Evolutionary conservation across 1,284 basidiomycete species (phyloP).

Genomic region (Ceratobasidium sp.): DNA sequence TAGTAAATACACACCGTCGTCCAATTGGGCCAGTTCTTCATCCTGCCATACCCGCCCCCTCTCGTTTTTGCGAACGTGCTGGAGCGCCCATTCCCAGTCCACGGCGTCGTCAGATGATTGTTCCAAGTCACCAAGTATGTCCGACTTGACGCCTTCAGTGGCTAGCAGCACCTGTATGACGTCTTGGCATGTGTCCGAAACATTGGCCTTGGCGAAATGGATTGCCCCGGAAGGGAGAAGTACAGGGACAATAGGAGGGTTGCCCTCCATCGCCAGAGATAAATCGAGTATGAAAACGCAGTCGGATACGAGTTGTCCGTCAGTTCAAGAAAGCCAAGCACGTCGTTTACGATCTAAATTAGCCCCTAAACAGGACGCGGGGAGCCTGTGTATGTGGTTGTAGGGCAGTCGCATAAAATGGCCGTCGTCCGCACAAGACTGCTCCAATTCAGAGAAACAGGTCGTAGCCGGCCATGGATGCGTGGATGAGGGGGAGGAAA

Average conservation of each 20-base stretch:
- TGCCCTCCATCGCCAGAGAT: conserved; percentile 6
- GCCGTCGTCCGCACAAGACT: not conserved
- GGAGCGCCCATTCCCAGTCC: conserved; percentile 69
- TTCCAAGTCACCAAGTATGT: conserved; percentile 56
- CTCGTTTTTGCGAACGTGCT: conserved; percentile 64
- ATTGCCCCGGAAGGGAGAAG: conserved; percentile 64
- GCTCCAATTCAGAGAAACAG: not conserved
- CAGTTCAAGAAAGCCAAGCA: not conserved
- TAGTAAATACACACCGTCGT: conserved; percentile 60
- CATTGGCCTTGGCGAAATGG: conserved; percentile 65
- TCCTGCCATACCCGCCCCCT: conserved; percentile 72
- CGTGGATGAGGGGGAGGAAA: conserved; percentile 2
- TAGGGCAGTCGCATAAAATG: not conserved
- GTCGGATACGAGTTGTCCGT: not conserved
- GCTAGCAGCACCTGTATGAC: conserved; percentile 61
- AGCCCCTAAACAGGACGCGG: conserved; percentile 7
- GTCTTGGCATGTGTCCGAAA: conserved; percentile 63
- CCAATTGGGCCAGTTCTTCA: conserved; percentile 65
- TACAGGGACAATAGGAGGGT: conserved; percentile 65
- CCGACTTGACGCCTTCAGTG: conserved; percentile 59
- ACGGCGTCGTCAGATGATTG: conserved; percentile 55
- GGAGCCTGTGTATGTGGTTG: not conserved
- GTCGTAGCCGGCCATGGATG: not conserved
- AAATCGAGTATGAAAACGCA: not conserved
- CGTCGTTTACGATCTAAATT: not conserved